These are phyloP conservation scores for Mrakia blollopis DNA, from an alignment of 768 basidiomycete genomes.

Conservation along the genomic window DNA sequence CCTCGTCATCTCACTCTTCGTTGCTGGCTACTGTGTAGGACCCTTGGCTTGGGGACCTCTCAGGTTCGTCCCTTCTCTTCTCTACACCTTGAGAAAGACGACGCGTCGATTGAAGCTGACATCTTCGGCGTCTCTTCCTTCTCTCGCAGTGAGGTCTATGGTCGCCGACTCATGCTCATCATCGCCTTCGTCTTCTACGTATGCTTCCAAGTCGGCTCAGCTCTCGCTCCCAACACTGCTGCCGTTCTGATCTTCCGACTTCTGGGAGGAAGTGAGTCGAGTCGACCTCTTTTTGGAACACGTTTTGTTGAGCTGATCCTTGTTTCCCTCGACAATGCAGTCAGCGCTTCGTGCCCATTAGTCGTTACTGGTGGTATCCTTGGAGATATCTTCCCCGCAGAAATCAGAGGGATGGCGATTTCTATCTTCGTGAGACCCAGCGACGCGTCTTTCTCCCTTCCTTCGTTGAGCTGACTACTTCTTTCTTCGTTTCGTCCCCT, in stretches of 20 bases:
- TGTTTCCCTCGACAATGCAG: neutral
- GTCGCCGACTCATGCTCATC: conserved; percentile 46
- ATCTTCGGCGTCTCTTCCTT: no score
- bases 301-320: neutral
- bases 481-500: no score
- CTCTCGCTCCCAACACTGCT: conserved; percentile 45
- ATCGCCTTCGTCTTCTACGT: conserved; percentile 43
- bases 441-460: no score
- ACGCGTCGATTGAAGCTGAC: neutral
- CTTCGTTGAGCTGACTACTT: no score
- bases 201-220: conserved; percentile 46
- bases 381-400: conserved; percentile 41
- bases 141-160: no score
- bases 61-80: neutral
- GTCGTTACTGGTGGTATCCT: conserved; percentile 48
- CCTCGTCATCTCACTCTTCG: conserved; percentile 28
- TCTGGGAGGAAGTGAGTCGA: conserved; percentile 35
- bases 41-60: conserved; percentile 46
- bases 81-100: neutral
- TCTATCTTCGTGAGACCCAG: conserved; percentile 36
- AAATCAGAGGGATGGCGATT: conserved; percentile 45
- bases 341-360: conserved; percentile 45
- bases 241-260: conserved; percentile 47
- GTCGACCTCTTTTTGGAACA: neutral
- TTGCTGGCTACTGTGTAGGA: conserved; percentile 38